Base-by-base conservation (phyloP, 2,329 filamentous ascomycete genomes). In the Trichophyton rubrum region DNA sequence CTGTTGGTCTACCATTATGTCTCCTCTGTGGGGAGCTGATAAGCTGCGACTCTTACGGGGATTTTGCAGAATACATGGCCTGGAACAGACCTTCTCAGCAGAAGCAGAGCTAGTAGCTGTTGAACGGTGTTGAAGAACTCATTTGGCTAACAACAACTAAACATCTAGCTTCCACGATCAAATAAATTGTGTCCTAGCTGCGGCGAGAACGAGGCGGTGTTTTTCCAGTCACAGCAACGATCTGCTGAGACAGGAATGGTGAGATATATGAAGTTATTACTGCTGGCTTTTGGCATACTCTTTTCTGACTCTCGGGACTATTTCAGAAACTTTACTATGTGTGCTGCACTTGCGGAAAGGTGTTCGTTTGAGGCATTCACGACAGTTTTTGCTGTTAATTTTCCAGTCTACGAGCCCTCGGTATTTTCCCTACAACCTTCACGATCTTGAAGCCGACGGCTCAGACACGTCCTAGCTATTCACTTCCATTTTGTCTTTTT, bases 211-310 rank as follows among this genome's bases (percentile, higher is more conserved):
- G 91, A 97, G 77, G 90, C 91, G 53, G 95, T 99, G 62, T 99
- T 96, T 78, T 99, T 99, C 80, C 93, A 99, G 78, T 96, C 91
- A 64, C 93, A 99, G 73, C 91, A 97, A 79, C 88, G 93, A 75
- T 96, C 88, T 67, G 89, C 90, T 56, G 91, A 97, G 75, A 99
- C 93, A 51, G 93, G 93, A 78, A 99, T 99, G 93, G 93, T 97
- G 76, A 80, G 88, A 67, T 57, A 27, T 8, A 41, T n/a, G 27
- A 40, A 15, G 45, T 27, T 43, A 13, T 24, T 5, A 15, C 15
- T 57, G 20, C 33, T 20, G 13, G 55, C n/a, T 62, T 61, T 24
- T 56, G 33, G 47, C 27, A 60, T 8, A 15, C 9, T 30, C 13
- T 35, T 61, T 30, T 59, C 66, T 70, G 60, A 70, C 64, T n/a